These are phyloP conservation scores for Tieghemiomyces parasiticus DNA, from an alignment of 192 early-diverging fungal genomes.

Conservation along the genomic window DNA sequence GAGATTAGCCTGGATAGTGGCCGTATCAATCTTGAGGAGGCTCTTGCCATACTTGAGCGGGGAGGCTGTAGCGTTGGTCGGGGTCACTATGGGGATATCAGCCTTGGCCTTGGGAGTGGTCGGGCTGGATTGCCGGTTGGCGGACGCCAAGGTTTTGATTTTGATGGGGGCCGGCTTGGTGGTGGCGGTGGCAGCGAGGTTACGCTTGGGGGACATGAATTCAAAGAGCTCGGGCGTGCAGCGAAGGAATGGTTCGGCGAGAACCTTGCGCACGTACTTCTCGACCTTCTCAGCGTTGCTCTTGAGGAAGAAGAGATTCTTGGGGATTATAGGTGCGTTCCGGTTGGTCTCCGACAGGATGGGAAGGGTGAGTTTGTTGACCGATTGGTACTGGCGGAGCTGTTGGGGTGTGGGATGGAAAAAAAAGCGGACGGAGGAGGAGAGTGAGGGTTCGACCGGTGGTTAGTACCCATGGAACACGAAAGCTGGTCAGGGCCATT, in stretches of 20 bases:
- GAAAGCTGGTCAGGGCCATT: too few relatives aligned
- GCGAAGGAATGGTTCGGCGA: slow-evolving; percentile 9
- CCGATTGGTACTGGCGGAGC: slow-evolving; percentile 9
- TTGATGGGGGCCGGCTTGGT: not conserved
- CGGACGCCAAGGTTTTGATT: not conserved
- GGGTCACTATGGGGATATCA: too few relatives aligned
- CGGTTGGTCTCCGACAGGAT: slow-evolving; percentile 6
- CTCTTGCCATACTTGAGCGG: too few relatives aligned
- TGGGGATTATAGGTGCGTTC: not conserved
- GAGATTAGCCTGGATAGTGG: not conserved
- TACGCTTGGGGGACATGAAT: not conserved
- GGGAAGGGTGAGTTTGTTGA: slow-evolving; percentile 9
- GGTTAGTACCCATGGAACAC: too few relatives aligned
- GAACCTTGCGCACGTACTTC: slow-evolving; percentile 2
- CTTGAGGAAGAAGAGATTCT: slow-evolving; percentile 12
- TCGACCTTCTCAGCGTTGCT: slow-evolving; percentile 11
- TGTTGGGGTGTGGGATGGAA: too few relatives aligned
- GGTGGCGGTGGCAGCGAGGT: not conserved
- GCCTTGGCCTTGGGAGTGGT: not conserved
- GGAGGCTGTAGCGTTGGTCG: too few relatives aligned
- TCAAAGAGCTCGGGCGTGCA: slow-evolving; percentile 11
- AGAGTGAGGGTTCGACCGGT: too few relatives aligned
- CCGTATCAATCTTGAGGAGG: not conserved
- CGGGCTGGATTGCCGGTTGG: not conserved
- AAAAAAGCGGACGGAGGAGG: too few relatives aligned